Evolutionary conservation across 108 stramenopile species (phyloP).

Genomic region (Stephanodiscus triporus): DNA sequence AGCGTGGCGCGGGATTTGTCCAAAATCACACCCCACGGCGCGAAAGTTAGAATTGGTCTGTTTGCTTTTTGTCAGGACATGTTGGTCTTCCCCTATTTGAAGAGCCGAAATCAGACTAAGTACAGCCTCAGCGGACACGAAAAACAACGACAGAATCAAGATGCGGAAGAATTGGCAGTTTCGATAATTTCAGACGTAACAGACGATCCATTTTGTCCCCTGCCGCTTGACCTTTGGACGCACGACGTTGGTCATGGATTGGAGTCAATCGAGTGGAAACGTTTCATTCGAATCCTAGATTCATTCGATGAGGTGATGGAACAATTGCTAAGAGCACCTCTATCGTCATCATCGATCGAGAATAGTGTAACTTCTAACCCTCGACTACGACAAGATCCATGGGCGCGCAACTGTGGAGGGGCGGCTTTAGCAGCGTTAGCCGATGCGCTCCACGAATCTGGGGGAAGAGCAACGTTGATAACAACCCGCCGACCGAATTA

Average conservation of each 20-base stretch:
- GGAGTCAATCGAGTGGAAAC: conserved; percentile 33
- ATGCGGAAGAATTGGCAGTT: conserved; percentile 51
- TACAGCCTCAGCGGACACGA: conserved; percentile 6
- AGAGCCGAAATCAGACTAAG: conserved; percentile 15
- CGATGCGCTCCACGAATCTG: conserved; percentile 70
- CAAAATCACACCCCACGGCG: conserved; percentile 12
- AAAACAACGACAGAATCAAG: conserved; percentile 16
- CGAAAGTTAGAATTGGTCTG: conserved; percentile 47
- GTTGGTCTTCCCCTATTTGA: conserved; percentile 47
- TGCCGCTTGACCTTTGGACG: conserved; percentile 65
- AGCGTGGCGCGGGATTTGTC: conserved; percentile 32
- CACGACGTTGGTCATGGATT: conserved; percentile 49
- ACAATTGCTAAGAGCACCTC: conserved; percentile 21
- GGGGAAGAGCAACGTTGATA: conserved; percentile 76
- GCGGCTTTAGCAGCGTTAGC: conserved; percentile 76
- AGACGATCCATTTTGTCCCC: conserved; percentile 75
- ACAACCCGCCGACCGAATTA: conserved; percentile 74
- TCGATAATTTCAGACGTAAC: conserved; percentile 73
- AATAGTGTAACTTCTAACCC: background rate
- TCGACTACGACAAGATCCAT: background rate
- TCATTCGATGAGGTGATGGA: conserved; percentile 48
- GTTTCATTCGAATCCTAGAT: conserved; percentile 45
- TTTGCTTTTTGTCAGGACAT: conserved; percentile 55
- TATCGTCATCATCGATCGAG: background rate
- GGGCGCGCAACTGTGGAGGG: conserved; percentile 59